Conservation (phyloP, 2,329 filamentous ascomycete species). For the Aurifilum marmelostoma region DNA sequence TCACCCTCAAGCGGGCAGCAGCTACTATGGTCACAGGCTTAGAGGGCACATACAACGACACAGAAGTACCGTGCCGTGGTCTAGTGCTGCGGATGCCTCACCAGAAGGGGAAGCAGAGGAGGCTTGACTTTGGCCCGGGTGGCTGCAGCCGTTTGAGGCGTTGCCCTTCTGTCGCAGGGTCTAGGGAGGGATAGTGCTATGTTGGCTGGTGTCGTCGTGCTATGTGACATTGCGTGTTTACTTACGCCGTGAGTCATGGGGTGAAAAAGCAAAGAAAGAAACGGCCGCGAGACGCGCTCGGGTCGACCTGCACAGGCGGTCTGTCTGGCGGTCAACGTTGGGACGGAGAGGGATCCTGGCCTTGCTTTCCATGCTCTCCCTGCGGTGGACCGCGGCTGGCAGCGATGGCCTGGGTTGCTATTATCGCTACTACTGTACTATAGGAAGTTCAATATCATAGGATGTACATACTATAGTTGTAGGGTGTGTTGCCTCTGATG, state of each 20-base stretch:
- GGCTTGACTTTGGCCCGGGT: neutral
- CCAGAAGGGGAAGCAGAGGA: neutral
- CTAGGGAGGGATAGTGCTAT: no score
- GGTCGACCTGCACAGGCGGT: neutral
- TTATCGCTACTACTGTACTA: neutral
- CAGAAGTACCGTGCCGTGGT: neutral
- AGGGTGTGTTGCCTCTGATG: neutral
- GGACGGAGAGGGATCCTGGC: neutral
- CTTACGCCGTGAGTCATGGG: neutral
- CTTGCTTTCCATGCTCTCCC: neutral
- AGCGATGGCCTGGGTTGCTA: neutral
- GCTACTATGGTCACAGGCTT: neutral
- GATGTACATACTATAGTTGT: neutral
- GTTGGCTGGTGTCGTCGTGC: no score
- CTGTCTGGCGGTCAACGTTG: constrained; percentile 10
- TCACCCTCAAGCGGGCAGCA: neutral
- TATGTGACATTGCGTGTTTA: no score
- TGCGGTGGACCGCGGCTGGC: neutral
- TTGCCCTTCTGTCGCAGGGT: neutral
- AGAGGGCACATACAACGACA: no score
- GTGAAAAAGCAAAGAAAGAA: neutral
- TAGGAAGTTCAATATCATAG: neutral
- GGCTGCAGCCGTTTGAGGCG: neutral
- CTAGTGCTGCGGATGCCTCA: neutral
- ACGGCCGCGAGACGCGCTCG: constrained; percentile 7